These are phyloP conservation scores for Conticribra guillardii DNA, from an alignment of 108 stramenopile genomes.

Conservation along the genomic window DNA sequence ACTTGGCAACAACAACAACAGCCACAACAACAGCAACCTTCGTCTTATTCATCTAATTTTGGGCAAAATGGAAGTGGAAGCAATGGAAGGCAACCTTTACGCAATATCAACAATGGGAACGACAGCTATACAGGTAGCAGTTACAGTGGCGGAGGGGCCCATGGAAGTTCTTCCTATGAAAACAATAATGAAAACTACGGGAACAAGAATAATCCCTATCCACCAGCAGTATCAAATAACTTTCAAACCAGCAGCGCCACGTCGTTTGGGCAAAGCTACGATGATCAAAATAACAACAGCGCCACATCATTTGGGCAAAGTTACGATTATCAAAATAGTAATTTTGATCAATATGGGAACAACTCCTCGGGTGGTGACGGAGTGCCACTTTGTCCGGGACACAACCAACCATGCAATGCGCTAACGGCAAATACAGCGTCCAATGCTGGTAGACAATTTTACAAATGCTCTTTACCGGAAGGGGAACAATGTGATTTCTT, in stretches of 20 bases:
- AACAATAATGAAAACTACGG: background rate
- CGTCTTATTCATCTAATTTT: background rate
- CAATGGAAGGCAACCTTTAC: background rate
- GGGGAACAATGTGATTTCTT: conserved; percentile 85
- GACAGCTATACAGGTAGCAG: conserved; percentile 4
- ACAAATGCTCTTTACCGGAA: conserved; percentile 82
- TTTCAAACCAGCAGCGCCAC: background rate
- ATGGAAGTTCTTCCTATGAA: background rate
- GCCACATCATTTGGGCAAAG: conserved; percentile 11
- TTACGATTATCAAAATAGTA: conserved; percentile 9
- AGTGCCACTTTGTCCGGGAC: conserved; percentile 81
- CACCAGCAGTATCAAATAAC: background rate
- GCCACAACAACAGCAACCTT: background rate
- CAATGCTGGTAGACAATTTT: conserved; percentile 82
- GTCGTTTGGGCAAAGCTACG: conserved; percentile 6
- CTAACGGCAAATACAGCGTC: conserved; percentile 67
- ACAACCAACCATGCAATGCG: conserved; percentile 65
- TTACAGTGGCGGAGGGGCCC: background rate
- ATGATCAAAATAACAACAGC: background rate
- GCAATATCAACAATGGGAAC: background rate
- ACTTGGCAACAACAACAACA: conserved; percentile 2
- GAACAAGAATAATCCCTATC: background rate
- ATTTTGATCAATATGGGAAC: conserved; percentile 10
- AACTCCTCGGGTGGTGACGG: conserved; percentile 3
- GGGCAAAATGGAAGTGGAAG: background rate